Conservation (phyloP, 1,284 basidiomycete species). For the Neolentinus lepideus region DNA sequence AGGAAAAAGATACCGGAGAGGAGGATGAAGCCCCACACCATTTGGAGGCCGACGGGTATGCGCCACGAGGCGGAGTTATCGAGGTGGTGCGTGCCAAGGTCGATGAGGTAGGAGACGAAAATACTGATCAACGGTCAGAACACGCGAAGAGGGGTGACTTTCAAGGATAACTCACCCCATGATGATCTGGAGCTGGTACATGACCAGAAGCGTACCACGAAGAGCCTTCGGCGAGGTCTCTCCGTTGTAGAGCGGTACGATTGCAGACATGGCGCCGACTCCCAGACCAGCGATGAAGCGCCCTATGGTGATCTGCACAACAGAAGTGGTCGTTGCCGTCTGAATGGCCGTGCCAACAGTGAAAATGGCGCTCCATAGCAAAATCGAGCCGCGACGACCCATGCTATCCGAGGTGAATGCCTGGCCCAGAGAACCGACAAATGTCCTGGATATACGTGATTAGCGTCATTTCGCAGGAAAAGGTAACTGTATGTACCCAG, state of each 20-base stretch:
- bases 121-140: slow-evolving; percentile 32
- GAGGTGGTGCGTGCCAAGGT: slow-evolving; percentile 61
- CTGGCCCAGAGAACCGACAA: slow-evolving; percentile 65
- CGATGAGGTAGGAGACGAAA: slow-evolving; percentile 69
- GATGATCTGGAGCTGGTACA: slow-evolving; percentile 76
- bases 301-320: slow-evolving; percentile 64
- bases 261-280: slow-evolving; percentile 61
- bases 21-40: slow-evolving; percentile 61
- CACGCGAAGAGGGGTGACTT: not conserved
- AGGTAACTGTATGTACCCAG: slow-evolving; percentile 42
- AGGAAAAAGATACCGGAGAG: slow-evolving; percentile 68
- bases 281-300: slow-evolving; percentile 68
- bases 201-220: slow-evolving; percentile 64
- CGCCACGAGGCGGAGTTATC: slow-evolving; percentile 62
- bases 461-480: not conserved
- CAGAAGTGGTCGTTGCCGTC: slow-evolving; percentile 51
- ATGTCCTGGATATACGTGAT: slow-evolving; percentile 36
- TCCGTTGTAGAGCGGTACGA: slow-evolving; percentile 69
- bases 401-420: slow-evolving; percentile 73
- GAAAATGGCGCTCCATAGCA: slow-evolving; percentile 73
- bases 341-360: slow-evolving; percentile 68
- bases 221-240: slow-evolving; percentile 74
- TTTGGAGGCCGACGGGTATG: slow-evolving; percentile 60
- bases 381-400: slow-evolving; percentile 65
- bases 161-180: slow-evolving; percentile 36